Base-by-base conservation (phyloP, 495 filamentous ascomycete genomes). In the Tuber melanosporum region DNA sequence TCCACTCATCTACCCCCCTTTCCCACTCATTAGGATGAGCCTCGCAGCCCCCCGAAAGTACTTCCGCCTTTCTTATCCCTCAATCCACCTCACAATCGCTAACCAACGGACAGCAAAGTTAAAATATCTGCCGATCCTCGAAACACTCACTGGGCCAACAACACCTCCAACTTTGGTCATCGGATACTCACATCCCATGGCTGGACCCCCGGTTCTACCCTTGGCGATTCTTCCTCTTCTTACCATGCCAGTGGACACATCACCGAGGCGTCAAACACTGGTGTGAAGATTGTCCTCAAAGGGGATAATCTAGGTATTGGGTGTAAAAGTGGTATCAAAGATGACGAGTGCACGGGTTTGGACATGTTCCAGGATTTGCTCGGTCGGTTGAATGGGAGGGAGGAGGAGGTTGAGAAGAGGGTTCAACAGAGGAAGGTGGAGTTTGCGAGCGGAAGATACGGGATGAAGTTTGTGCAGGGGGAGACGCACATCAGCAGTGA, bases 111-210 rank as follows among this genome's bases (percentile, higher is more conserved):
- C 76, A 98, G 95, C 83, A 92, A 89, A 81, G 89, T 88, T 47
- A 97, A 95, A 84, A 88, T 98, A 72, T 91, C 92, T 71, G 85
- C 91, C 81, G 95, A 99, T 85, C 95, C 95, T 20, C 97, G 97
- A 84, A 98, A 98, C 83, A 97, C 92, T 44, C 89, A 89, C 85
- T 99, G 95, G 95, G 89, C 91, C 71, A 91, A 90, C 77, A 91
- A 93, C 80, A 94, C 92, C 77, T 87, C 88, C 70, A 89, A 89
- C 71, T 98, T 93, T 82, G 95, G 95, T 80, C 94, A 97, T 83
- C 90, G 88, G 79, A 92, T 98, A 74, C 90, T 99, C 77, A 89
- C 91, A 73, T 86, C 90, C 2, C 94, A 97, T 81, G 95, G 95
- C 71, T 99, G 95, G 95, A 89, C 89, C 70, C 95, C 95, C 0